Conservation (phyloP, 208 protist species). For the Borovskyia barvae region DNA sequence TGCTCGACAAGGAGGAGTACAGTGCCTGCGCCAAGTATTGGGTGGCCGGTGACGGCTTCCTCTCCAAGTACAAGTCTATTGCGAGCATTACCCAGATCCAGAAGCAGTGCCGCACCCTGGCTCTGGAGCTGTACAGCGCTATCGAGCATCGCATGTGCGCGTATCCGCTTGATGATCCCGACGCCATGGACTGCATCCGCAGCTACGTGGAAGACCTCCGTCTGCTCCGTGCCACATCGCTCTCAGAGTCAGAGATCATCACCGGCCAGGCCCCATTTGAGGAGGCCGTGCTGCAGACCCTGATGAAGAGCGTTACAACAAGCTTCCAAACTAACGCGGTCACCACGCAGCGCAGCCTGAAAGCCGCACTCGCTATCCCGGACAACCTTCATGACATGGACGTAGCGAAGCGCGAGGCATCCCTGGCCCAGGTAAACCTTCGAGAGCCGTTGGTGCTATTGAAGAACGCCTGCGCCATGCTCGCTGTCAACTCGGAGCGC, state of each 20-base stretch:
- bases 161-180: slow-evolving; percentile 71
- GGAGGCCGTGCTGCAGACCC: slow-evolving; percentile 45
- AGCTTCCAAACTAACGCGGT: slow-evolving; percentile 52
- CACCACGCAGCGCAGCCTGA: slow-evolving; percentile 47
- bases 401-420: slow-evolving; percentile 21
- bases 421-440: slow-evolving; percentile 41
- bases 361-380: slow-evolving; percentile 46
- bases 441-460: slow-evolving; percentile 72
- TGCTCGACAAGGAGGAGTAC: slow-evolving; percentile 60
- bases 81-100: slow-evolving; percentile 62
- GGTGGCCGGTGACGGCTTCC: slow-evolving; percentile 73
- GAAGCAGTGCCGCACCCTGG: slow-evolving; percentile 45
- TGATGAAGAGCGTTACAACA: slow-evolving; percentile 61
- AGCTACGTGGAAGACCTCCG: slow-evolving; percentile 73
- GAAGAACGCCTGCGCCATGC: slow-evolving; percentile 77
- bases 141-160: slow-evolving; percentile 66
- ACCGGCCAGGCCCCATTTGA: slow-evolving; percentile 43
- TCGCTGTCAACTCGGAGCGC: slow-evolving; percentile 46
- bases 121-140: slow-evolving; percentile 55
- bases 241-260: slow-evolving; percentile 33
- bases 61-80: slow-evolving; percentile 59
- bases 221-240: slow-evolving; percentile 76
- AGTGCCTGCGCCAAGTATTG: slow-evolving; percentile 70
- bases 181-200: slow-evolving; percentile 75
- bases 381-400: slow-evolving; percentile 36